Evolutionary conservation across 1,284 basidiomycete genomes (phyloP).

Genomic region (Malassezia pachydermatis): DNA sequence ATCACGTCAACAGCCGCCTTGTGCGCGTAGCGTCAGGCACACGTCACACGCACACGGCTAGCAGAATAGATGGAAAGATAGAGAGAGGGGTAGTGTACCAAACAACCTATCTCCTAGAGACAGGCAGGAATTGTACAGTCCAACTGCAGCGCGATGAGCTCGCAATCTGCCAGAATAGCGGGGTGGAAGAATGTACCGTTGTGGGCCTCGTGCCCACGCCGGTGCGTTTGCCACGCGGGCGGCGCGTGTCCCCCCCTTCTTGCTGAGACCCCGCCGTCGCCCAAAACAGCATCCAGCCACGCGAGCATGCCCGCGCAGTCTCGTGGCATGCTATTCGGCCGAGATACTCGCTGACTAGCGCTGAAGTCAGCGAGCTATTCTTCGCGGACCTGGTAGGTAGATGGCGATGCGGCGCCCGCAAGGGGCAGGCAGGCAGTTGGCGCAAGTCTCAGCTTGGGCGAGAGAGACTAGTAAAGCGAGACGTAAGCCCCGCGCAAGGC

Average conservation of each 20-base stretch:
- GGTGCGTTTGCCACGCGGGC: constrained; percentile 1
- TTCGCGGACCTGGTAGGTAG: too few species aligned
- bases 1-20: constrained; percentile 5
- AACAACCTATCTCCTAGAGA: neutral
- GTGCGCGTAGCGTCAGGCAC: constrained; percentile 6
- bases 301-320: neutral
- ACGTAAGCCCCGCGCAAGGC: too few species aligned
- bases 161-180: neutral
- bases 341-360: too few species aligned
- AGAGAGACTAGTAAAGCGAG: too few species aligned
- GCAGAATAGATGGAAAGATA: neutral
- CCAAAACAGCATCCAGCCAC: too few species aligned
- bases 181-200: neutral
- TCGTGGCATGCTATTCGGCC: neutral
- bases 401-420: too few species aligned
- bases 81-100: neutral
- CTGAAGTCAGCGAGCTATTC: too few species aligned
- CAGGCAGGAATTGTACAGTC: neutral
- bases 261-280: too few species aligned
- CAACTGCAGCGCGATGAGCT: neutral
- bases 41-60: constrained; percentile 4
- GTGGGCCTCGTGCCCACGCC: neutral
- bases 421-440: too few species aligned
- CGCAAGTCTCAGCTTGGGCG: too few species aligned
- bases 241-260: too few species aligned